Conservation (phyloP, 139 green algal species). For the Ostreobium quekettii region DNA sequence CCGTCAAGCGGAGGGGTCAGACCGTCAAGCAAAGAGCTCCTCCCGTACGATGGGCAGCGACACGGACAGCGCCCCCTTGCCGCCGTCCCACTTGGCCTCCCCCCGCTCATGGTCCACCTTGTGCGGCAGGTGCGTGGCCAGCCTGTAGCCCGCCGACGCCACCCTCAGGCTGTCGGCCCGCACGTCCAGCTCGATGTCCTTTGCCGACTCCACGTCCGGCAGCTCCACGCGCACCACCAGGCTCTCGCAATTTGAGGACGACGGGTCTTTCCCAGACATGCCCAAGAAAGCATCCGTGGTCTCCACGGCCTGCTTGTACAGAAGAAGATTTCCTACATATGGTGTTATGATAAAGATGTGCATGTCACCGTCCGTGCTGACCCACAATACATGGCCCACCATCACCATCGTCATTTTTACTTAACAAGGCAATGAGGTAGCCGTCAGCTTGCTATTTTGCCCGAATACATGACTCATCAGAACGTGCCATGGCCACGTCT, state of each 20-base stretch:
- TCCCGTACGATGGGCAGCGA: constrained; percentile 25
- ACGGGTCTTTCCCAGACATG: constrained; percentile 54
- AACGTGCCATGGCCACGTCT: too few species aligned
- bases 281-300: constrained; percentile 60
- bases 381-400: constrained; percentile 57
- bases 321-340: too few species aligned
- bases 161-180: background rate
- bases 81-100: constrained; percentile 46
- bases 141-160: constrained; percentile 15
- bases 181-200: constrained; percentile 5
- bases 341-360: too few species aligned
- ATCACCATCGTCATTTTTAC: too few species aligned
- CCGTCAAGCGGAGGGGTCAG: too few species aligned
- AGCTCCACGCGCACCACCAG: constrained; percentile 48
- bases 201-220: constrained; percentile 26
- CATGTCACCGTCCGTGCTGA: too few species aligned
- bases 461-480: too few species aligned
- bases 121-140: constrained; percentile 39
- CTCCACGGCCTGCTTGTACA: constrained; percentile 64
- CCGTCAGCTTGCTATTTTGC: too few species aligned
- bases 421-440: too few species aligned
- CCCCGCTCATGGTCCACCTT: constrained; percentile 42
- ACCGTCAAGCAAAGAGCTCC: constrained; percentile 10
- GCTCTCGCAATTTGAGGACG: constrained; percentile 51
- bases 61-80: constrained; percentile 23